Conservation (phyloP, 495 filamentous ascomycete genomes). For the Penicillium longicatenatum region DNA sequence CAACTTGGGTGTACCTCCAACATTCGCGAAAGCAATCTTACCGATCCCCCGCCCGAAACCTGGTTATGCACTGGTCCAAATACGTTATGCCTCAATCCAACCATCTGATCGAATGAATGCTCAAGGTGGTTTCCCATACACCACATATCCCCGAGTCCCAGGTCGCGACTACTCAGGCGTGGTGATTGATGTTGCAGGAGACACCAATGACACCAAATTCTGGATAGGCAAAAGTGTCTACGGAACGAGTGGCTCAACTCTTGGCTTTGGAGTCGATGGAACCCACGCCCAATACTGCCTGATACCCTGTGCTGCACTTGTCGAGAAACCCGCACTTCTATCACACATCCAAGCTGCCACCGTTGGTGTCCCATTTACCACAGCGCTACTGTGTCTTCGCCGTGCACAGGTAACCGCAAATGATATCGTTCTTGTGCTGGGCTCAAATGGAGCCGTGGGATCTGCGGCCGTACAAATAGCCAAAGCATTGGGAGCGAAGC, state of each 20-base stretch:
- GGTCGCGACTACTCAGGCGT: constrained; percentile 37
- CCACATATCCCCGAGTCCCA: constrained; percentile 41
- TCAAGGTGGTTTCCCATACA: constrained; percentile 37
- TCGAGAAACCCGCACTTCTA: constrained; percentile 16
- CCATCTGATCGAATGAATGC: constrained; percentile 45
- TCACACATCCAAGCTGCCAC: constrained; percentile 22
- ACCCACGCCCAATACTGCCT: constrained; percentile 23
- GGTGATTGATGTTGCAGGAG: constrained; percentile 15
- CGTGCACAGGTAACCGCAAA: constrained; percentile 8
- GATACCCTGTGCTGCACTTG: constrained; percentile 14
- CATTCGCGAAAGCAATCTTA: neutral
- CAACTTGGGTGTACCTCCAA: neutral
- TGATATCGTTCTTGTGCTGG: constrained; percentile 22
- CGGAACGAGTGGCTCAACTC: constrained; percentile 21
- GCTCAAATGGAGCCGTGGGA: constrained; percentile 24
- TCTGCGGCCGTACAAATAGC: constrained; percentile 22
- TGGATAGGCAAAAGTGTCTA: constrained; percentile 27
- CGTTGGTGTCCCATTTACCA: constrained; percentile 25
- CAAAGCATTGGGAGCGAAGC: constrained; percentile 19
- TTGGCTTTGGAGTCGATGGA: constrained; percentile 19
- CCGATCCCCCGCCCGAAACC: constrained; percentile 16
- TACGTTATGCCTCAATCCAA: constrained; percentile 33
- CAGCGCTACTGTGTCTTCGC: constrained; percentile 18
- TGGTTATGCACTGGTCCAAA: constrained; percentile 20
- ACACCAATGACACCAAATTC: constrained; percentile 2